Percentiles rank a stretch among this genome's conserved stretches.
phyloP scores from a whole-genome alignment of 2,329 filamentous ascomycete genomes.

The Stromatinia cepivora region DNA sequence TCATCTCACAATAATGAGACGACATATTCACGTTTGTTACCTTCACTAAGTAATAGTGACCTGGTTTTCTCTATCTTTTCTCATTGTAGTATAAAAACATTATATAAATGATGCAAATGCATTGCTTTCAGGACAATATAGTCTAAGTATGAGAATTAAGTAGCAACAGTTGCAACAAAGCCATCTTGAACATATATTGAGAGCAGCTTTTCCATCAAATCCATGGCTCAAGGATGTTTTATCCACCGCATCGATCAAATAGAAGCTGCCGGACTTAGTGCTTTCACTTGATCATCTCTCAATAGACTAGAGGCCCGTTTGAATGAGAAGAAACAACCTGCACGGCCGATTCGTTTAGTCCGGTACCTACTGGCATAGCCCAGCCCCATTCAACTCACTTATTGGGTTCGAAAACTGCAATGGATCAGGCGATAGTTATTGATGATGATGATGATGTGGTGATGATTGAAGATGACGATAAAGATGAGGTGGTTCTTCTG shows the following conservation, averaged over 20 bases:
- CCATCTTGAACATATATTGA: slow-evolving; percentile 9
- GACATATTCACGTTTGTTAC: not conserved
- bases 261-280: not conserved
- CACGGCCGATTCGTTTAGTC: not conserved
- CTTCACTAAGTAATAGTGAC: not conserved
- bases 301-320: not conserved
- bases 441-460: not conserved
- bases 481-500: slow-evolving; percentile 11
- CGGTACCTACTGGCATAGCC: not conserved
- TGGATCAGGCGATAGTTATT: slow-evolving; percentile 11
- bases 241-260: not conserved
- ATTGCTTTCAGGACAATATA: slow-evolving; percentile 1
- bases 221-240: not conserved
- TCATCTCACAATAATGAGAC: not conserved
- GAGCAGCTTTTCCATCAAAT: not conserved
- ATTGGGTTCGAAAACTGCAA: not conserved
- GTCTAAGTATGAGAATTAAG: slow-evolving; percentile 4
- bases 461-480: not conserved
- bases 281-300: not conserved
- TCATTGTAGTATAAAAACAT: not conserved
- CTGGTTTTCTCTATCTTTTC: not conserved
- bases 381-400: not conserved
- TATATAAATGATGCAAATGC: not conserved
- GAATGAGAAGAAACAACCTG: not conserved
- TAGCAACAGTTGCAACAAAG: slow-evolving; percentile 8